These are phyloP conservation scores for Agaricus sinodeliciosus DNA, from an alignment of 768 basidiomycete genomes.

Conservation along the genomic window DNA sequence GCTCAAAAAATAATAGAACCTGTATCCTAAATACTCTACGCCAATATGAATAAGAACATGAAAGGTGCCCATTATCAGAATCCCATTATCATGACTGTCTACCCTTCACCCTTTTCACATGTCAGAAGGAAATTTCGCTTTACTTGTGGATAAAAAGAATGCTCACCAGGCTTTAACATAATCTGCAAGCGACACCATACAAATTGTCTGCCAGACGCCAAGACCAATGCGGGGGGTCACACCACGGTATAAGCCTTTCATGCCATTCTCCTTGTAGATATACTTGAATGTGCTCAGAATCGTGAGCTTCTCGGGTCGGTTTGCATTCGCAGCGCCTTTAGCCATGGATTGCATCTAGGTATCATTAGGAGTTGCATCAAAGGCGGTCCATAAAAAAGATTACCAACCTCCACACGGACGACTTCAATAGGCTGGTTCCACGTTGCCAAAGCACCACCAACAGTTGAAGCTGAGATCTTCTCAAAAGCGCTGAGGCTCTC, in stretches of 20 bases:
- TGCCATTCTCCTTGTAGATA: slow-evolving; percentile 94
- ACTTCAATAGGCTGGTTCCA: slow-evolving; percentile 99
- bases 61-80: slow-evolving; percentile 9
- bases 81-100: not conserved
- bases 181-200: slow-evolving; percentile 98
- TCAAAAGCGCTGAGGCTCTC: slow-evolving; percentile 73
- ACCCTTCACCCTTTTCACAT: slow-evolving; percentile 17
- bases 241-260: slow-evolving; percentile 95
- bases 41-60: slow-evolving; percentile 19
- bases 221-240: slow-evolving; percentile 95
- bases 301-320: slow-evolving; percentile 88
- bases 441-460: slow-evolving; percentile 93
- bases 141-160: not conserved
- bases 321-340: slow-evolving; percentile 64
- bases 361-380: no score
- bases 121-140: slow-evolving; percentile 2
- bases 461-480: slow-evolving; percentile 81
- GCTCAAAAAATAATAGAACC: not conserved
- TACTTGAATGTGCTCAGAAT: slow-evolving; percentile 88
- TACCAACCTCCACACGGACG: slow-evolving; percentile 82
- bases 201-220: slow-evolving; percentile 95
- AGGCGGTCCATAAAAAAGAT: no score
- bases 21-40: slow-evolving; percentile 20
- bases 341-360: slow-evolving; percentile 98
- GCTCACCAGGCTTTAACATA: slow-evolving; percentile 84